A percentile compares a stretch with the other conserved stretches of the same genome.
Evolutionary conservation across 2,329 filamentous ascomycete species (phyloP).

Genomic region (Fusarium dimerum): DNA sequence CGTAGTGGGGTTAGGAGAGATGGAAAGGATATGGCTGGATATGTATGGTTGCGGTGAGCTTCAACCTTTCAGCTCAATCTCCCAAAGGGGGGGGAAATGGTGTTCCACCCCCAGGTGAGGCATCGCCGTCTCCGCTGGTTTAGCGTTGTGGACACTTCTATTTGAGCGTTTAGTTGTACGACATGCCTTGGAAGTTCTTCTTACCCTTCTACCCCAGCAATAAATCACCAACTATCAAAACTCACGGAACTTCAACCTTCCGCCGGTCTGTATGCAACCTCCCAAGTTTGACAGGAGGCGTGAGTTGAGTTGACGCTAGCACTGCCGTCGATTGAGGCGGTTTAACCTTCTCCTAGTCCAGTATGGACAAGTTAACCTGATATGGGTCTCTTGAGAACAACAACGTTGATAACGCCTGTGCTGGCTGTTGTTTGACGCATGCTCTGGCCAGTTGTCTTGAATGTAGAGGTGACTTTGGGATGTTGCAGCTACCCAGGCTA

Average conservation of each 20-base stretch:
- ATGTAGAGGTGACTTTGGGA: too few relatives aligned
- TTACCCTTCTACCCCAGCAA: background rate
- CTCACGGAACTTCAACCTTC: conserved; percentile 10
- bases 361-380: background rate
- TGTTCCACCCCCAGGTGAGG: background rate
- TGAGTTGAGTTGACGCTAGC: conserved; percentile 2
- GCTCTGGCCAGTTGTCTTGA: too few relatives aligned
- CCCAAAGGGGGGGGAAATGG: background rate
- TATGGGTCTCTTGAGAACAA: too few relatives aligned
- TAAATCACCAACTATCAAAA: conserved; percentile 10
- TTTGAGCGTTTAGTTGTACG: background rate
- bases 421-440: too few relatives aligned
- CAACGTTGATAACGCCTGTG: too few relatives aligned
- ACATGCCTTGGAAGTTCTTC: background rate
- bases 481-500: too few relatives aligned
- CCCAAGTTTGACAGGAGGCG: conserved; percentile 3
- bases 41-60: background rate
- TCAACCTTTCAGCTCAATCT: background rate
- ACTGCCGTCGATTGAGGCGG: background rate
- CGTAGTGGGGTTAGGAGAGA: background rate
- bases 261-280: conserved; percentile 3
- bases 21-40: conserved; percentile 3
- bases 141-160: background rate
- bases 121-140: background rate
- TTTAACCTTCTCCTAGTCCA: background rate